Evolutionary conservation across 192 early-diverging fungal species (phyloP), one percentile per base, ranked within the genome.

Genomic region (Coemansia sp.): DNA sequence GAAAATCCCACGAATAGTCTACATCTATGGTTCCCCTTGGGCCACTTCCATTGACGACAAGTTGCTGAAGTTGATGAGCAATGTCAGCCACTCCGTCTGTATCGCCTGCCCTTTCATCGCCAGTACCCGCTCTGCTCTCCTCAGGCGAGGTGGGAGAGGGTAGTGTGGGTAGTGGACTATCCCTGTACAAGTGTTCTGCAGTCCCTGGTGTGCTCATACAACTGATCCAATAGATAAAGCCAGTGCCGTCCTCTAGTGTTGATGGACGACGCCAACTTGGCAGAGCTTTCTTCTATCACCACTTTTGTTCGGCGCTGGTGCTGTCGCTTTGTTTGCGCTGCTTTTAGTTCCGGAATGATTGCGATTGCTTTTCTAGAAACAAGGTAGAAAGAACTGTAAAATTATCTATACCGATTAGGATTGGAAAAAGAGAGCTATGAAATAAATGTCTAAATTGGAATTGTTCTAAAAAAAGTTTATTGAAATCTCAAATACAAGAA

Each of bases 41-140:
- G 36, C 8, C 63, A 5, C 41, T 28, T 2, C 34, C 35, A 61
- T 66, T 65, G 15, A 76, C 57, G 20, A 70, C 62, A 38, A 81
- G 74, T 65, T 67, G 65, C 71, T 76, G 79, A 6, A 76, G 64
- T 68, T 76, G 79, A 8, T 70, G 65, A n/a, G 72, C 79, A 3
- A 81, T 53, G 11, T 65, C 73, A 20, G 43, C 61, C 15, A 65
- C 57, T 28, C 58, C 37, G 28, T 74, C 65, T 37, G 9, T 14
- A 59, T 68, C 64, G 14, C 48, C 28, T 34, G 60, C 1, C 43
- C 17, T 28, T 1, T 28, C 36, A 33, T 60, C 41, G 37, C 65
- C 36, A 61, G 35, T 39, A 56, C 63, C 55, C 54, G 51, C 64
- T 37, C 62, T 45, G 45, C 45, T 48, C 45, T 48, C 45, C 45